phyloP scores from a whole-genome alignment of 2,329 filamentous ascomycete genomes.

The Sporothrix phasma region DNA sequence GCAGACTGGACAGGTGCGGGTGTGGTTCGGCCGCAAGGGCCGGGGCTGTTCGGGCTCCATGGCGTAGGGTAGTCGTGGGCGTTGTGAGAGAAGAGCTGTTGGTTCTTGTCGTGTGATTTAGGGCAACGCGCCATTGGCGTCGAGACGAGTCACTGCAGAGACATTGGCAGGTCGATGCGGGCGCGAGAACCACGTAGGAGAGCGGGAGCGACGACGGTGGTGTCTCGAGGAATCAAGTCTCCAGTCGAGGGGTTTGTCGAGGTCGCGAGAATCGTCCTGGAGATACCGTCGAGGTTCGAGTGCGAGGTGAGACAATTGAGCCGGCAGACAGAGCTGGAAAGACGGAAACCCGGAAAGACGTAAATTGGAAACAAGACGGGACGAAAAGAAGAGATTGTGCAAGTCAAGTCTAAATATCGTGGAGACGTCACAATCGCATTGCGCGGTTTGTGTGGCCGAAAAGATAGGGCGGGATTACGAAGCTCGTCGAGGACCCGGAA shows the following conservation, averaged over 20 bases:
- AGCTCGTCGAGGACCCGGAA: conserved; percentile 6
- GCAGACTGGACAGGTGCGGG: conserved; percentile 28
- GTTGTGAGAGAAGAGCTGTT: not conserved
- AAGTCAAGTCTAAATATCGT: not conserved
- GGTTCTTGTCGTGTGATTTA: not conserved
- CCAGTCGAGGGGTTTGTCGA: not conserved
- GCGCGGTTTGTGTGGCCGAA: no score
- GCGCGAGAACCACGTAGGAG: not conserved
- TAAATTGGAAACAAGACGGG: no score
- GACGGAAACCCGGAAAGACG: not conserved
- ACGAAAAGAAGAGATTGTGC: not conserved
- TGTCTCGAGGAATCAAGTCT: not conserved
- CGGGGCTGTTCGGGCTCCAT: conserved; percentile 24
- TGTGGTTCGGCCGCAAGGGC: conserved; percentile 23
- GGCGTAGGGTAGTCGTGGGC: not conserved
- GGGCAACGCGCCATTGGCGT: conserved; percentile 12
- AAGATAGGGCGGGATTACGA: conserved; percentile 9
- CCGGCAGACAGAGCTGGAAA: not conserved
- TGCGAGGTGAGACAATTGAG: not conserved
- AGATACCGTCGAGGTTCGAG: not conserved
- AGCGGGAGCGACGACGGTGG: not conserved
- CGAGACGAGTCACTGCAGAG: conserved; percentile 9
- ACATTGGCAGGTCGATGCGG: conserved; percentile 10
- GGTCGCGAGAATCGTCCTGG: not conserved
- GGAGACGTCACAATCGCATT: no score